Evolutionary conservation across 768 basidiomycete species (phyloP).

Genomic region (Russula virescens): DNA sequence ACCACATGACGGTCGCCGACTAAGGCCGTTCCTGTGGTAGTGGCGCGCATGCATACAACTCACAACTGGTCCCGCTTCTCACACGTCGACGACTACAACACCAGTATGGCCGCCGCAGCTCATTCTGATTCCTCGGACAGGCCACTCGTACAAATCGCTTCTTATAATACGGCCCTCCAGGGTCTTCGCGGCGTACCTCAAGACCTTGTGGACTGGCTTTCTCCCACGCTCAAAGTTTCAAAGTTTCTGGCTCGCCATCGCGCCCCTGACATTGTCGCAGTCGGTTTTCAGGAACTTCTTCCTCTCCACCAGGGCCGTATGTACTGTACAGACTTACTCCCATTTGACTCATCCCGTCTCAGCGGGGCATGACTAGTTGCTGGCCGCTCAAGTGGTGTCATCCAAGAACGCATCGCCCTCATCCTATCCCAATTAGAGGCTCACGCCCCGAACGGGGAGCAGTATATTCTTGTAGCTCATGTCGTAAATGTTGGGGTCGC

Average conservation of each 20-base stretch:
- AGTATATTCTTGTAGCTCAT: conserved; percentile 72
- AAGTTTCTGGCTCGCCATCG: conserved; percentile 60
- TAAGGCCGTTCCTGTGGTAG: no score
- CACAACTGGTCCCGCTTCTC: neutral
- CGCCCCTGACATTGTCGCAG: conserved; percentile 81
- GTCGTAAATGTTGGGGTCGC: conserved; percentile 85
- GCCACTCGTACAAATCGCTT: conserved; percentile 71
- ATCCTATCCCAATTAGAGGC: conserved; percentile 71
- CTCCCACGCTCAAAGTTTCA: conserved; percentile 74
- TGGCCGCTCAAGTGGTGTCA: conserved; percentile 65
- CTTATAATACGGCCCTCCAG: conserved; percentile 91
- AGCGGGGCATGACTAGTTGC: conserved; percentile 47
- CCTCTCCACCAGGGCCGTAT: conserved; percentile 82
- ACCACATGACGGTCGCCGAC: neutral
- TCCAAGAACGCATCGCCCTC: conserved; percentile 61
- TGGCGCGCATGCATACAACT: neutral
- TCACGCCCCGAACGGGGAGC: conserved; percentile 64
- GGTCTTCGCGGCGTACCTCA: conserved; percentile 67
- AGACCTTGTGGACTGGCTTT: conserved; percentile 88
- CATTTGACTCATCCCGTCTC: conserved; percentile 12
- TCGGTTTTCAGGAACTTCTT: conserved; percentile 91
- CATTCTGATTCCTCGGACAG: conserved; percentile 26
- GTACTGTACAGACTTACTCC: neutral
- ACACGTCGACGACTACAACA: neutral
- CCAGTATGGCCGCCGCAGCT: conserved; percentile 1